phyloP scores from a whole-genome alignment of 1,284 basidiomycete species.

The Apiotrichum akiyoshidainum region DNA sequence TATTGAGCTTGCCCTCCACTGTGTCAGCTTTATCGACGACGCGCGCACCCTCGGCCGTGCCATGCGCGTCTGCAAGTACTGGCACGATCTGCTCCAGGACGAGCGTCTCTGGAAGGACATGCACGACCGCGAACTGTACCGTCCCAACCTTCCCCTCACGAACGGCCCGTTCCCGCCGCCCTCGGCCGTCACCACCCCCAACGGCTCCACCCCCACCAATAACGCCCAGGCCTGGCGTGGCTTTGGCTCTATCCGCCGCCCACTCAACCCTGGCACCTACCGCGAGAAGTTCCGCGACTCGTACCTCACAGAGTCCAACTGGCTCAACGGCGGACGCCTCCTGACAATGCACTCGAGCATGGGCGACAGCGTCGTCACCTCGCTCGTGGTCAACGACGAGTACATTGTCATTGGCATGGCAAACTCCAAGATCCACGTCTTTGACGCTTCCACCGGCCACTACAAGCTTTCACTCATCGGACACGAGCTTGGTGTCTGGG shows the following conservation, averaged over 20 bases:
- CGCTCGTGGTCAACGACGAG: conserved; percentile 75
- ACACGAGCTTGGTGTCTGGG: conserved; percentile 89
- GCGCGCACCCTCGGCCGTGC: conserved; percentile 71
- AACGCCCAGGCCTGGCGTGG: neutral
- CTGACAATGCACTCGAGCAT: conserved; percentile 68
- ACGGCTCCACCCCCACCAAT: neutral
- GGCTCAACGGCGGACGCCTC: conserved; percentile 75
- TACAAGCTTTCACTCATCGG: conserved; percentile 75
- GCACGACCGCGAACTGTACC: conserved; percentile 63
- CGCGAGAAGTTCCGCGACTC: conserved; percentile 22
- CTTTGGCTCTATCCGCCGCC: conserved; percentile 3
- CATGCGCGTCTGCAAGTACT: conserved; percentile 69
- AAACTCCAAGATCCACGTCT: conserved; percentile 82
- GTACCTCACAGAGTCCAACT: conserved; percentile 71
- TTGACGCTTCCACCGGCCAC: conserved; percentile 74
- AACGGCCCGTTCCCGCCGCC: conserved; percentile 15
- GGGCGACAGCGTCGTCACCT: conserved; percentile 76
- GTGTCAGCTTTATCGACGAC: conserved; percentile 78
- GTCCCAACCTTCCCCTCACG: conserved; percentile 8
- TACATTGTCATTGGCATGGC: conserved; percentile 89
- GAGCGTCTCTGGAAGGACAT: conserved; percentile 81
- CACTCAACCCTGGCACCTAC: conserved; percentile 9
- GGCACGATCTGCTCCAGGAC: conserved; percentile 74
- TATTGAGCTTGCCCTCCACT: conserved; percentile 74
- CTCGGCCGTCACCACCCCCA: neutral